Evolutionary conservation across 2,329 filamentous ascomycete species (phyloP).

Genomic region (Monilinia fructigena): DNA sequence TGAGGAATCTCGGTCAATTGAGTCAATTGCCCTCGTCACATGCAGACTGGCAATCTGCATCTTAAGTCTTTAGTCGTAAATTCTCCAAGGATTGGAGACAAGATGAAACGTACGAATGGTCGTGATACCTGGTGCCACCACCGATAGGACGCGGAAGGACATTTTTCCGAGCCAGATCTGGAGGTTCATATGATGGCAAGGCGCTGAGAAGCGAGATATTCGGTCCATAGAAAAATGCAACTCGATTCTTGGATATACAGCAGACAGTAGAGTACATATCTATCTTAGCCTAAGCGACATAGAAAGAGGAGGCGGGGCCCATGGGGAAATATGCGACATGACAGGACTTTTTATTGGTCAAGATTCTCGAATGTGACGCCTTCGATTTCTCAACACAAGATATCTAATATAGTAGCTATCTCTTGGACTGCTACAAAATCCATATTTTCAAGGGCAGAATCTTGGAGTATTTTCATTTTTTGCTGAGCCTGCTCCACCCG

Average conservation of each 20-base stretch:
- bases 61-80: too few relatives aligned
- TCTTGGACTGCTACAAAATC: neutral
- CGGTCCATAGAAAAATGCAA: neutral
- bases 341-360: neutral
- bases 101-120: slow-evolving; percentile 38
- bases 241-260: neutral
- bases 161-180: neutral
- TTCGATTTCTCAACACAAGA: neutral
- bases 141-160: neutral
- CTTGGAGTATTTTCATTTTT: neutral
- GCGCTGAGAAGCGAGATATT: neutral
- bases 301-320: neutral
- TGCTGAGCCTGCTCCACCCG: neutral
- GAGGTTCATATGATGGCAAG: neutral
- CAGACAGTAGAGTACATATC: neutral
- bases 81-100: slow-evolving; percentile 40
- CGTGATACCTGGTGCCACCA: neutral
- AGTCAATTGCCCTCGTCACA: too few relatives aligned
- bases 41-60: too few relatives aligned
- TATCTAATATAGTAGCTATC: neutral
- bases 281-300: neutral
- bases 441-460: neutral
- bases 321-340: neutral
- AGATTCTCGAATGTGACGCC: neutral
- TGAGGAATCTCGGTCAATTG: too few relatives aligned